Evolutionary conservation across 148 eudicot species (phyloP), one percentile per base, ranked within the genome.

Genomic region (Limonium bicolor): DNA sequence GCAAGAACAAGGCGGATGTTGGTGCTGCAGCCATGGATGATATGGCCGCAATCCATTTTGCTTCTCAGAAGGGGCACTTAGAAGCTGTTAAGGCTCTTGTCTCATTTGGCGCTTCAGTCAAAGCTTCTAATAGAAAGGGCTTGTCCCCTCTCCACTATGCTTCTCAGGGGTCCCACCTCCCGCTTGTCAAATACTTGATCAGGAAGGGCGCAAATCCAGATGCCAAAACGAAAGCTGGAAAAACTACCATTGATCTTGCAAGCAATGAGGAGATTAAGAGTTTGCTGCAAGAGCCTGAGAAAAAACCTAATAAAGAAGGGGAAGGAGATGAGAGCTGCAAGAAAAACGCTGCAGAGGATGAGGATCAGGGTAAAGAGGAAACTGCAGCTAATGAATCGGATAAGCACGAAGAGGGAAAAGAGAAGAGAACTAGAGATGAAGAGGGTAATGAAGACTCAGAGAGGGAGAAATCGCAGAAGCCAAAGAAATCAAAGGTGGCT

Each of bases 1-100:
- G 95, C 74, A 76, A 76, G 70, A 71, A 84, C 71, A 84, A 78
- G 50, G 99, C 88, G 5, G 95, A 90, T 64, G 70, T 71, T 5
- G 76, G 99, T 19, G 99, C 99, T 51, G 84, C 95, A 21, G 99
- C 99, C 36, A 73, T 85, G 85, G 99, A 90, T 46, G 94, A 90
- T 59, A 85, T 85, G 95, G 85, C 70, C 26, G 88, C 99, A 12
- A 76, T 90, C 36, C 99, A 90, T 68, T 90, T 90, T 58, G 99
- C 95, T 14, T 65, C 95, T 36, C 99, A 90, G 36, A 90, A 76
- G 64, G 99, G 95, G 35, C 94, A 90, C 50, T 58, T 90, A 33
- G 94, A 85, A 65, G 94, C 78, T 23, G 71, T 85, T 34, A 65
- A 61, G 36, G 52, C 70, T 31, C 94, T 90, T 2, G 41, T 90